phyloP scores from a whole-genome alignment of 2,329 filamentous ascomycete genomes.

The Aspergillus transmontanensis region DNA sequence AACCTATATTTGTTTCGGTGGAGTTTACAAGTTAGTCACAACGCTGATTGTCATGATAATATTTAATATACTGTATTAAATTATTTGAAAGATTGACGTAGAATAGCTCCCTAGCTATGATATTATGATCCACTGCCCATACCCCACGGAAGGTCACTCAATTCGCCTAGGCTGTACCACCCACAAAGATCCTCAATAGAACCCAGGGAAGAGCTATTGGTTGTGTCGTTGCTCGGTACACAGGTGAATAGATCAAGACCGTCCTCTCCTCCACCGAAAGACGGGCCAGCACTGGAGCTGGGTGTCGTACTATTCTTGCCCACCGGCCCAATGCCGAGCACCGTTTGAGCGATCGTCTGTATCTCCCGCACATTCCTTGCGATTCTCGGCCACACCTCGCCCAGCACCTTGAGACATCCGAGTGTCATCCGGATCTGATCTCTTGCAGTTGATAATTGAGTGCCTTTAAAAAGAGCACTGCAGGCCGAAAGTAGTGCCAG shows the following conservation, averaged over 20 bases:
- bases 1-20: too few species aligned
- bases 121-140: neutral
- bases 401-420: constrained; percentile 44
- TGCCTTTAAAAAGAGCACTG: constrained; percentile 35
- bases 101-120: too few species aligned
- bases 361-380: constrained; percentile 43
- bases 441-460: constrained; percentile 39
- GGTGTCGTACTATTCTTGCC: neutral
- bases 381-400: constrained; percentile 41
- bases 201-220: neutral
- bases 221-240: neutral
- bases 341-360: constrained; percentile 43
- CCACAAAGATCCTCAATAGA: constrained; percentile 2
- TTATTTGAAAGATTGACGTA: too few species aligned
- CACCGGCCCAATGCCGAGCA: constrained; percentile 21
- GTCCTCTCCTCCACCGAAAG: constrained; percentile 3
- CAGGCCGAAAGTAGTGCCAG: constrained; percentile 41
- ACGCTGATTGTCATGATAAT: too few species aligned
- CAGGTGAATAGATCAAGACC: neutral
- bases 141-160: constrained; percentile 6
- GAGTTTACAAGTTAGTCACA: too few species aligned
- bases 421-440: constrained; percentile 47
- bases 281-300: neutral
- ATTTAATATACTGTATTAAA: too few species aligned
- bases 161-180: constrained; percentile 2